Percentiles rank a stretch among this genome's conserved stretches.
These are phyloP conservation scores for Boletus rufocinnamomeus DNA, from an alignment of 768 basidiomycete genomes.

Conservation along the genomic window DNA sequence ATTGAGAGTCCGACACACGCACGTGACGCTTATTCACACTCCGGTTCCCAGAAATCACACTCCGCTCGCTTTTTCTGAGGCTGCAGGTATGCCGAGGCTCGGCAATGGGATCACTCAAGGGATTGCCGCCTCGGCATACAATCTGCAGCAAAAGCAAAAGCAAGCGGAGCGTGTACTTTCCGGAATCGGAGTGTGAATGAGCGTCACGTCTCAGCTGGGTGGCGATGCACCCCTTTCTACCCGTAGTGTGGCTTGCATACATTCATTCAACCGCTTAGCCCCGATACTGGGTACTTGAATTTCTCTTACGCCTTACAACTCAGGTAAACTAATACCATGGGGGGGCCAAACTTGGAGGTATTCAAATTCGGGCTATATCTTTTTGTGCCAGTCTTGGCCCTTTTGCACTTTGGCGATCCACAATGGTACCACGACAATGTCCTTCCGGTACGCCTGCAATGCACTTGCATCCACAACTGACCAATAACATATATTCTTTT, in stretches of 20 bases:
- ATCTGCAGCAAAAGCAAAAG: background rate
- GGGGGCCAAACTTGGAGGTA: conserved; percentile 80
- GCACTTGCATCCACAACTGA: background rate
- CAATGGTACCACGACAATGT: conserved; percentile 83
- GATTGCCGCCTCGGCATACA: background rate
- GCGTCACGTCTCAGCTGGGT: background rate
- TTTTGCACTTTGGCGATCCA: conserved; percentile 86
- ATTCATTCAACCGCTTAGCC: no score
- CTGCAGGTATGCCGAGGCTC: no score
- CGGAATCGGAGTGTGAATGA: no score
- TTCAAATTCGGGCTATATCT: conserved; percentile 90
- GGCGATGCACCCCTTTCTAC: background rate
- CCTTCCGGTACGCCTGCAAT: conserved; percentile 56
- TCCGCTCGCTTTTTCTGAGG: no score
- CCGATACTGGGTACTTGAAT: conserved; percentile 20
- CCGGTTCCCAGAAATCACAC: no score
- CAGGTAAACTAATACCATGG: conserved; percentile 50
- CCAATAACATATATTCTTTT: background rate
- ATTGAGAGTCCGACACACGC: no score
- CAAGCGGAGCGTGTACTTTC: background rate
- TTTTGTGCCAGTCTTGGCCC: conserved; percentile 77
- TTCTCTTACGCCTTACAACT: conserved; percentile 56
- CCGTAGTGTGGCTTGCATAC: no score
- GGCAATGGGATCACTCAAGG: no score
- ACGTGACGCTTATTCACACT: no score